Percentiles rank a stretch among this genome's conserved stretches.
Conservation (phyloP, 2,329 filamentous ascomycete genomes). For the Orbilia oligospora region DNA sequence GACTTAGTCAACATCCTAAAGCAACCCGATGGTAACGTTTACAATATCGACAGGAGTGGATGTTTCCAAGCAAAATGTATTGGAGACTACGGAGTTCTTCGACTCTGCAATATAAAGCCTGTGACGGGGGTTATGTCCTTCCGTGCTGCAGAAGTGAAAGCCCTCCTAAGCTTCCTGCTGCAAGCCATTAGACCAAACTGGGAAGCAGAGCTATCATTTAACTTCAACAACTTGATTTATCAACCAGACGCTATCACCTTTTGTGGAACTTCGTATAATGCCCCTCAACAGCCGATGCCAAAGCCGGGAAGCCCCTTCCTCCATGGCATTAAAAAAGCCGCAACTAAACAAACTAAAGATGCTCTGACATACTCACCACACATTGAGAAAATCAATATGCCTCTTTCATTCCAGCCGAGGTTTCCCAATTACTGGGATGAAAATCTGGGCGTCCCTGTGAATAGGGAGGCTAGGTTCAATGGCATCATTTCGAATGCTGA, state of each 20-base stretch:
- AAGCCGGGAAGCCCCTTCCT: not conserved
- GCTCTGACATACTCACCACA: not conserved
- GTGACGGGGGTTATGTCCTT: slow-evolving; percentile 8
- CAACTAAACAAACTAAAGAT: not conserved
- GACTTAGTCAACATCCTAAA: slow-evolving; percentile 20
- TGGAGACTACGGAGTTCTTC: slow-evolving; percentile 28
- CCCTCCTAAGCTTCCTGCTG: not conserved
- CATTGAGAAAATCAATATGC: not conserved
- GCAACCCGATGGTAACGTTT: not conserved
- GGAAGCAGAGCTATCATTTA: slow-evolving; percentile 7
- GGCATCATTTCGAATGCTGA: slow-evolving; percentile 25
- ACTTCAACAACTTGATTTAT: not conserved
- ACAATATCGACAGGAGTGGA: slow-evolving; percentile 36
- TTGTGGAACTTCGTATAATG: not conserved
- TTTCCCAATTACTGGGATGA: slow-evolving; percentile 2
- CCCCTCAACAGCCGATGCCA: not conserved
- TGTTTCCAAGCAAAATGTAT: slow-evolving; percentile 43
- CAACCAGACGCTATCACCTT: not conserved
- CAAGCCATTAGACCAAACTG: slow-evolving; percentile 23
- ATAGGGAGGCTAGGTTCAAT: slow-evolving; percentile 14
- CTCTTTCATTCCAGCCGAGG: not conserved
- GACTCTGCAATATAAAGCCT: slow-evolving; percentile 40
- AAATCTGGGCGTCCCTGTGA: not conserved
- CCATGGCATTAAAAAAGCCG: not conserved
- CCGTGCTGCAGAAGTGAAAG: not conserved